Base-by-base conservation (phyloP, 2,329 filamentous ascomycete species). In the Cordyceps tenuipes region DNA sequence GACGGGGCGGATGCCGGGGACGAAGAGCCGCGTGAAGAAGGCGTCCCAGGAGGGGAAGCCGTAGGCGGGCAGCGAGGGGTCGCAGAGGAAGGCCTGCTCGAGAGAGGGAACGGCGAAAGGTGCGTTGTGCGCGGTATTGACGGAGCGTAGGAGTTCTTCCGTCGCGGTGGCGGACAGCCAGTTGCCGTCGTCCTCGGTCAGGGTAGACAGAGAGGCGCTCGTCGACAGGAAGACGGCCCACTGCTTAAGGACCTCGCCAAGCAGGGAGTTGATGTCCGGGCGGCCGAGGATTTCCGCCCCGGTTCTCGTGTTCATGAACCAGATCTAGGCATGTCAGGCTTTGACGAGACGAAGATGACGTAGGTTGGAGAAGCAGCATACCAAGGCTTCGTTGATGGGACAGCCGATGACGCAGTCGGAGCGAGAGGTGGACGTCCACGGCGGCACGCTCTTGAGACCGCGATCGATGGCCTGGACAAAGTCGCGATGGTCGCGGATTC, bases 11-110 rank as follows among this genome's bases (percentile, higher is more conserved):
- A 48, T 2, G 13, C 46, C 46, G 21, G 4, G 21, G 3, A 2
- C 13, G 12, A 48, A 48, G 17, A 2, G 1, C 17, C 46, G 46
- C 10, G 46, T 48, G 46, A 48, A 48, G 46, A 48, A 48, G 46
- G 13, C 46, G 23, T 48, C 46, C 46, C 46, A 48, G 5, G 46
- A 48, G 26, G 21, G 10, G 23, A 48, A 48, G 2, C 46, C 46
- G 12, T 17, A 39, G 39, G 15, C 19, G 5, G n/a, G 36, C 10
- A 12, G 17, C 7, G 17, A 39, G 21, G 46, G 46, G 23, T n/a
- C 26, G 34, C 15, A 23, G 21, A 52, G 3, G 61, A 80, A 79
- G 76, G 74, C 79, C 61, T 72, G 13, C 15, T 26, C 46, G 13
- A 48, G 26, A 3, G 46, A 48, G 5, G n/a, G 19, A 1, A 46